Evolutionary conservation across 192 early-diverging fungal species (phyloP).

Genomic region (Lunasporangiospora selenospora): DNA sequence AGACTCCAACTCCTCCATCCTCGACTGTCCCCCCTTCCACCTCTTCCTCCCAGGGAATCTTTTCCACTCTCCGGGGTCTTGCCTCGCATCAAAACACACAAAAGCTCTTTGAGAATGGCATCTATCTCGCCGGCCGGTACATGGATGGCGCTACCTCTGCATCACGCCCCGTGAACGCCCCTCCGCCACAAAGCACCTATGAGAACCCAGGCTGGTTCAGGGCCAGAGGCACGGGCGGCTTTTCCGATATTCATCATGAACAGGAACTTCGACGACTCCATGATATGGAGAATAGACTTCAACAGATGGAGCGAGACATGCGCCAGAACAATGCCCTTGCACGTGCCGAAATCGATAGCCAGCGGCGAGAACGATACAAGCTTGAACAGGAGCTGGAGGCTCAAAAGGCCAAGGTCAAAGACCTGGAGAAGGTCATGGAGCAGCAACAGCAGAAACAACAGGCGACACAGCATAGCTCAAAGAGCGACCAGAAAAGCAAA

Average conservation of each 20-base stretch:
- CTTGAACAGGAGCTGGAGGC: slow-evolving; percentile 33
- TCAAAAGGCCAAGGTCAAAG: slow-evolving; percentile 28
- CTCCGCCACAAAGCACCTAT: too few species aligned
- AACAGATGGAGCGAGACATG: slow-evolving; percentile 38
- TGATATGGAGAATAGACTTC: slow-evolving; percentile 24
- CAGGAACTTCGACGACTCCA: slow-evolving; percentile 19
- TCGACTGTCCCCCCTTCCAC: background rate
- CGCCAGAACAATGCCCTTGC: slow-evolving; percentile 16
- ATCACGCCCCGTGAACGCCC: too few species aligned
- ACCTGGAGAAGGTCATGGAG: slow-evolving; percentile 28
- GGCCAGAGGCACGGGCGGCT: too few species aligned
- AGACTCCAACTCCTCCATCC: background rate
- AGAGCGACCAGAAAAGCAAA: slow-evolving; percentile 13
- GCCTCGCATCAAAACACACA: slow-evolving; percentile 3
- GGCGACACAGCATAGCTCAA: slow-evolving; percentile 10
- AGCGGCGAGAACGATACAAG: slow-evolving; percentile 18
- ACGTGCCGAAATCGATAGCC: slow-evolving; percentile 25
- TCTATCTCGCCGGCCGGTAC: slow-evolving; percentile 30
- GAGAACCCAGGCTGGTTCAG: too few species aligned
- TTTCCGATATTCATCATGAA: slow-evolving; percentile 5
- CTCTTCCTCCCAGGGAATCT: background rate
- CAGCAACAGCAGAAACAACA: slow-evolving; percentile 4
- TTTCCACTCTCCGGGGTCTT: slow-evolving; percentile 18
- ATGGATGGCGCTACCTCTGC: slow-evolving; percentile 14
- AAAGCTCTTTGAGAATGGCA: slow-evolving; percentile 23